Evolutionary conservation across 768 basidiomycete species (phyloP).

Genomic region (Cubamyces lactineus): DNA sequence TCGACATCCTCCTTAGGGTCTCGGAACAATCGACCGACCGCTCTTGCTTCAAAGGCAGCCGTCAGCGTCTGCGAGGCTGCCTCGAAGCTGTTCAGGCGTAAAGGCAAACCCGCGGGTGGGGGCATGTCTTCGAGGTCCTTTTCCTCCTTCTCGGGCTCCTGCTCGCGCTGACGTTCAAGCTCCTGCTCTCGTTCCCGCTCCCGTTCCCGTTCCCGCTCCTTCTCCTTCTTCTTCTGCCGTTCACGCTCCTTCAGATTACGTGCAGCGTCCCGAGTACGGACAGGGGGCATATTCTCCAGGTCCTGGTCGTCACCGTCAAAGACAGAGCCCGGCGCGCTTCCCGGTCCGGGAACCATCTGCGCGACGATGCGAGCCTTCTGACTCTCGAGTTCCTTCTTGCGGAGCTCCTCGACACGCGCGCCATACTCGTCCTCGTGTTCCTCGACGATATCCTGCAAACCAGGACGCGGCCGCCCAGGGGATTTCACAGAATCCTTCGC

Average conservation of each 20-base stretch:
- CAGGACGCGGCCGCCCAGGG: constrained; percentile 48
- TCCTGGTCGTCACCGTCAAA: constrained; percentile 28
- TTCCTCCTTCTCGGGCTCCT: constrained; percentile 3
- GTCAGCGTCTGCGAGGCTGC: constrained; percentile 55
- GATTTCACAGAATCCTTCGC: constrained; percentile 50
- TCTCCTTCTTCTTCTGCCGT: constrained; percentile 23
- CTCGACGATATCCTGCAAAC: constrained; percentile 50
- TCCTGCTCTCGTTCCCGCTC: constrained; percentile 5
- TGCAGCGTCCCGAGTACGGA: constrained; percentile 19
- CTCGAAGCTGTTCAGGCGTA: constrained; percentile 64
- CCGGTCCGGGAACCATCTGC: constrained; percentile 74
- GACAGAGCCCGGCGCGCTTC: constrained; percentile 38
- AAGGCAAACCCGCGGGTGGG: constrained; percentile 31
- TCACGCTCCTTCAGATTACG: constrained; percentile 28
- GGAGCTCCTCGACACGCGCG: constrained; percentile 45
- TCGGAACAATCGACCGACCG: constrained; percentile 64
- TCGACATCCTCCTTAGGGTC: constrained; percentile 58
- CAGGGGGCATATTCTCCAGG: constrained; percentile 40
- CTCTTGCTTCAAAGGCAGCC: constrained; percentile 70
- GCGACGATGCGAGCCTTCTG: constrained; percentile 94
- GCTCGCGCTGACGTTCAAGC: constrained; percentile 10
- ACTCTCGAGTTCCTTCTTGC: constrained; percentile 78
- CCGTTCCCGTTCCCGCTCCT: constrained; percentile 23
- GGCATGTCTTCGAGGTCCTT: constrained; percentile 10
- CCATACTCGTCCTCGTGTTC: constrained; percentile 44